Conservation (phyloP, 2,329 filamentous ascomycete species). For the Pseudonectria buxi region DNA sequence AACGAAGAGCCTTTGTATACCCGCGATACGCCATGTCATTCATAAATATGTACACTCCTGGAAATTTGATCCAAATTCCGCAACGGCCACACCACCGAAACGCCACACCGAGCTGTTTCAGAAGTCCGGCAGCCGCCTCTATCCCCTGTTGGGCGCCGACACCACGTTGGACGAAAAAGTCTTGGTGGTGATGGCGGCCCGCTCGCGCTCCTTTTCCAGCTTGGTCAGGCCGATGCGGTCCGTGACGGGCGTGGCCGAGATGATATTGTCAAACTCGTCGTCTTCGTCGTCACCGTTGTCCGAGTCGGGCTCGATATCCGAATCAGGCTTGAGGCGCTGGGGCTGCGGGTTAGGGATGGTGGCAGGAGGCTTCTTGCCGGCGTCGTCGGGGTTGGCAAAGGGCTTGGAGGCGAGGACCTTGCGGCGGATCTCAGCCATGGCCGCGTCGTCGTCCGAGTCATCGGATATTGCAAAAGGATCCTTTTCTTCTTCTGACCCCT, state of each 20-base stretch:
- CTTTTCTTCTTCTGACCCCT: constrained; percentile 40
- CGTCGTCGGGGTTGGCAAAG: constrained; percentile 56
- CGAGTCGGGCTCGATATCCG: constrained; percentile 64
- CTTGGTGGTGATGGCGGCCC: constrained; percentile 40
- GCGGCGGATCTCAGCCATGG: constrained; percentile 87
- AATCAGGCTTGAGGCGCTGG: constrained; percentile 48
- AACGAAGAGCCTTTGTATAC: too few relatives aligned
- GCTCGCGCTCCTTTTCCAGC: constrained; percentile 49
- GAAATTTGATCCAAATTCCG: too few relatives aligned
- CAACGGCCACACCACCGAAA: too few relatives aligned
- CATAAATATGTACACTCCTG: too few relatives aligned
- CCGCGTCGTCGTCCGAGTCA: constrained; percentile 69
- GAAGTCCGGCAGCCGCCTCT: too few relatives aligned
- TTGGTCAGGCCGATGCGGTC: constrained; percentile 66
- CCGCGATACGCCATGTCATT: not conserved
- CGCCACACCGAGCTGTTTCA: too few relatives aligned
- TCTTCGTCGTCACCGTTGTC: constrained; percentile 61
- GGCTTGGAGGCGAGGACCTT: constrained; percentile 88
- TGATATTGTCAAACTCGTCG: constrained; percentile 86
- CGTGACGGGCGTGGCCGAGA: constrained; percentile 82
- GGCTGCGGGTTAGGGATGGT: constrained; percentile 54
- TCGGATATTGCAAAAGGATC: constrained; percentile 75
- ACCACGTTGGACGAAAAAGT: constrained; percentile 45
- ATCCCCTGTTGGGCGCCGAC: constrained; percentile 44
- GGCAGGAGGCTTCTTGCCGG: constrained; percentile 50